Evolutionary conservation across 179 eudicot genomes (phyloP), one percentile per base, ranked within the genome.

Genomic region (Pouteria campechiana): DNA sequence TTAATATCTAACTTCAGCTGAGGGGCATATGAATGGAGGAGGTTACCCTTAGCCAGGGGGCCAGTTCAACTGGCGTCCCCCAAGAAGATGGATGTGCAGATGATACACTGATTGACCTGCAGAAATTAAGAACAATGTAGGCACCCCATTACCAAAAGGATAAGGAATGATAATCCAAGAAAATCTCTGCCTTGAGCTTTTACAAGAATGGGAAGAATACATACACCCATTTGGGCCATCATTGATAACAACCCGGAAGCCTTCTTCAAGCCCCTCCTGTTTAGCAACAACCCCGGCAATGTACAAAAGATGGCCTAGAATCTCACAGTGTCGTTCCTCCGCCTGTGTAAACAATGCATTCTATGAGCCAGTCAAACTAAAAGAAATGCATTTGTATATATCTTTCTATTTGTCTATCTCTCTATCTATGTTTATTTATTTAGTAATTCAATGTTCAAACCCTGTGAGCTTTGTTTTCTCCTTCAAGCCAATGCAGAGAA

Each of bases 51-150:
- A 87, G 61, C 93, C 95, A 32, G 94, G 79, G 15, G 93, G 95
- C 93, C 95, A 84, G 60, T 73, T 75, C 97, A 89, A 71, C 52
- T 81, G 93, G 13, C 97, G 83, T 46, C 97, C 97, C 32, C 97
- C 97, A 9, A 89, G 78, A 35, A 89, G 77, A 62, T 89, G 97
- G 40, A 81, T 47, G 30, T 89, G 97, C 47, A 89, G 53, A 57
- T 89, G 97, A 58, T 78, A 76, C 50, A 89, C 93, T 37, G 97
- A 84, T 84, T 84, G 97, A 50, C 94, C 96, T 87, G 47, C 54
- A 33, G 64, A 46, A 44, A 33, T 31, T 6, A 21, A 19, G 23
- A 20, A 32, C 13, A 17, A 15, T 1, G 11, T 32, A 10, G 6
- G 36, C 28, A 44, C 10, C 11, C 12, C 8, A 17, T 44, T 15